These are phyloP conservation scores for Allantophomopsis cytisporea DNA, from an alignment of 2,329 filamentous ascomycete species.

Conservation along the genomic window DNA sequence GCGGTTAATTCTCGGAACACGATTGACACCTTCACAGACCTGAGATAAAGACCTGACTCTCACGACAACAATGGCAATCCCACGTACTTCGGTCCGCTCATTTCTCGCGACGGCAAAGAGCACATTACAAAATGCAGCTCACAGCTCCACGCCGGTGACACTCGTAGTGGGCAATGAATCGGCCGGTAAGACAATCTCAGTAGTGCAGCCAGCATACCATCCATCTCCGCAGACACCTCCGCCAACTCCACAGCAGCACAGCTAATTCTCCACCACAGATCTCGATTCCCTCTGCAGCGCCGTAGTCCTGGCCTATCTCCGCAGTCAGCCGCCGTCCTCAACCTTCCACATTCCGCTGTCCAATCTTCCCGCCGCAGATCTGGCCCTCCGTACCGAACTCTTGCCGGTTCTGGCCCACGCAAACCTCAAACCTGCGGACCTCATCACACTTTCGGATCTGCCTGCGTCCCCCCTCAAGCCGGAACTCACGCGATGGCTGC, in stretches of 20 bases:
- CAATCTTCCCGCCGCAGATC: slow-evolving; percentile 54
- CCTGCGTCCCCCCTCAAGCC: slow-evolving; percentile 27
- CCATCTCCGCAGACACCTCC: background rate
- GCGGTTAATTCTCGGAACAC: too few species aligned
- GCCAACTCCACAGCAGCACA: background rate
- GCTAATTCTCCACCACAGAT: slow-evolving; percentile 30
- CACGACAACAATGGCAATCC: slow-evolving; percentile 11
- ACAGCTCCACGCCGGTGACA: slow-evolving; percentile 33
- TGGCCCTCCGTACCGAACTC: slow-evolving; percentile 62
- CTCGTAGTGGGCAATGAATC: slow-evolving; percentile 58
- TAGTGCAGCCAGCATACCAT: background rate
- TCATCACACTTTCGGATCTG: slow-evolving; percentile 52
- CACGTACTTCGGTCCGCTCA: slow-evolving; percentile 26
- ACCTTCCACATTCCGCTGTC: slow-evolving; percentile 57
- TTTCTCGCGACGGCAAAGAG: slow-evolving; percentile 37
- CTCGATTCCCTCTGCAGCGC: slow-evolving; percentile 70
- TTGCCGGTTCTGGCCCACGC: slow-evolving; percentile 48
- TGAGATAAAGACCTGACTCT: too few species aligned
- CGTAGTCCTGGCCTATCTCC: slow-evolving; percentile 61
- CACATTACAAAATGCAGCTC: slow-evolving; percentile 27
- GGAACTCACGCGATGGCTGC: slow-evolving; percentile 50
- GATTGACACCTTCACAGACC: background rate
- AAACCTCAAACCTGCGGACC: slow-evolving; percentile 40
- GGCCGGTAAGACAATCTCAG: slow-evolving; percentile 31
- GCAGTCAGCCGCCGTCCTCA: slow-evolving; percentile 20